Conservation (phyloP, 2,329 filamentous ascomycete genomes). For the Nemania sp. region DNA sequence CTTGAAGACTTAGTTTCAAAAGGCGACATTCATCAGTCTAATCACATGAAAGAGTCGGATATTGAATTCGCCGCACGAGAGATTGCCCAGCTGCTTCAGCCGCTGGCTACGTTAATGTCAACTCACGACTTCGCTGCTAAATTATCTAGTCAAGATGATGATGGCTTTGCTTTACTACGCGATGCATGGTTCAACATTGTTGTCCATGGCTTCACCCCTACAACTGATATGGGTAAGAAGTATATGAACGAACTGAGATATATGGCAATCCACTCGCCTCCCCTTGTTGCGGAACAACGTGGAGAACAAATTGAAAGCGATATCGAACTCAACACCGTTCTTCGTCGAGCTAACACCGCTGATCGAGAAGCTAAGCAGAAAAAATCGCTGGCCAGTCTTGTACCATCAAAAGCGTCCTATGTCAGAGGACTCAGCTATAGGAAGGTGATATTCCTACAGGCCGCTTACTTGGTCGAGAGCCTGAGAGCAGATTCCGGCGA, state of each 20-base stretch:
- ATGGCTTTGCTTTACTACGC: constrained; percentile 73
- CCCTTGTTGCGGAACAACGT: constrained; percentile 84
- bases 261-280: constrained; percentile 84
- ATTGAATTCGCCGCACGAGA: constrained; percentile 81
- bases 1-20: constrained; percentile 88
- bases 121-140: constrained; percentile 59
- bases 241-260: constrained; percentile 77
- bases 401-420: constrained; percentile 77
- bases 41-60: constrained; percentile 75
- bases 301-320: constrained; percentile 92
- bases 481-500: constrained; percentile 84
- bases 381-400: constrained; percentile 70
- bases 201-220: constrained; percentile 83
- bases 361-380: constrained; percentile 82
- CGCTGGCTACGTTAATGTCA: constrained; percentile 83
- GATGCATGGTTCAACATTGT: constrained; percentile 99
- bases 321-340: constrained; percentile 91
- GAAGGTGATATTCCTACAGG: constrained; percentile 88
- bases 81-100: constrained; percentile 84
- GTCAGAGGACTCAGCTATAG: constrained; percentile 84
- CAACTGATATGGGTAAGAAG: constrained; percentile 71
- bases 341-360: constrained; percentile 81
- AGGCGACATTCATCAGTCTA: constrained; percentile 78
- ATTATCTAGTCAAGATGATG: constrained; percentile 59
- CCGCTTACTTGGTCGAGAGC: constrained; percentile 86